These are phyloP conservation scores for Fusarium buharicum DNA, from an alignment of 2,329 filamentous ascomycete genomes.

Conservation along the genomic window DNA sequence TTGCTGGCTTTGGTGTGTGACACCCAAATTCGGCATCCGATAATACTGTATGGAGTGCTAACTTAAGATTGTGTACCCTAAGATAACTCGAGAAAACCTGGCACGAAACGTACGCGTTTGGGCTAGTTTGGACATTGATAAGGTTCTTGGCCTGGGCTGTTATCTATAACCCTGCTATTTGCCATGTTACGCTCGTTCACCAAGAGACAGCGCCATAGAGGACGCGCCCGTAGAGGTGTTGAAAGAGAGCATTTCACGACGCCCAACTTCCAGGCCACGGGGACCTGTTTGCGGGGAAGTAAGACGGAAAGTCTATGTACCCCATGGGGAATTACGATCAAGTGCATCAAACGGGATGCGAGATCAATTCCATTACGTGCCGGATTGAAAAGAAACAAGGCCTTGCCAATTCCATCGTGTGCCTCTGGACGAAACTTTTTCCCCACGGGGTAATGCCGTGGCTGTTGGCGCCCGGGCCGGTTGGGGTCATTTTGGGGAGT, in stretches of 20 bases:
- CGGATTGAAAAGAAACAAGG: constrained; percentile 1
- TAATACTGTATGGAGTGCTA: constrained; percentile 24
- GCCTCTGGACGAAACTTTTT: not conserved
- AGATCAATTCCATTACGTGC: constrained; percentile 39
- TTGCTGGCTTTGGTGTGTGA: constrained; percentile 28
- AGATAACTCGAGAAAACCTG: constrained; percentile 15
- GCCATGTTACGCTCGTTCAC: not conserved
- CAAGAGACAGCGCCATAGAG: not conserved
- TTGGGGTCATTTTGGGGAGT: not conserved
- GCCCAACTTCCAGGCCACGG: not conserved
- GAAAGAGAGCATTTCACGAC: constrained; percentile 1
- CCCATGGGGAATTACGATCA: constrained; percentile 34
- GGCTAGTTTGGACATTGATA: constrained; percentile 23
- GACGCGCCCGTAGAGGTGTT: not conserved
- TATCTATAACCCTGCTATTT: constrained; percentile 32
- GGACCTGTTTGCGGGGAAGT: constrained; percentile 28
- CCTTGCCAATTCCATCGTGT: not conserved
- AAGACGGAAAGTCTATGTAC: not conserved
- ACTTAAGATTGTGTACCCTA: not conserved
- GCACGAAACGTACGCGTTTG: constrained; percentile 29
- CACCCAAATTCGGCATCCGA: constrained; percentile 2
- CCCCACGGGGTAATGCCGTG: constrained; percentile 30
- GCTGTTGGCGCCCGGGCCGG: constrained; percentile 26
- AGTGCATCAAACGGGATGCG: constrained; percentile 2
- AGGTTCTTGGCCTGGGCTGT: constrained; percentile 21